phyloP scores from a whole-genome alignment of 495 filamentous ascomycete species.

The Lophiotrema nucula region DNA sequence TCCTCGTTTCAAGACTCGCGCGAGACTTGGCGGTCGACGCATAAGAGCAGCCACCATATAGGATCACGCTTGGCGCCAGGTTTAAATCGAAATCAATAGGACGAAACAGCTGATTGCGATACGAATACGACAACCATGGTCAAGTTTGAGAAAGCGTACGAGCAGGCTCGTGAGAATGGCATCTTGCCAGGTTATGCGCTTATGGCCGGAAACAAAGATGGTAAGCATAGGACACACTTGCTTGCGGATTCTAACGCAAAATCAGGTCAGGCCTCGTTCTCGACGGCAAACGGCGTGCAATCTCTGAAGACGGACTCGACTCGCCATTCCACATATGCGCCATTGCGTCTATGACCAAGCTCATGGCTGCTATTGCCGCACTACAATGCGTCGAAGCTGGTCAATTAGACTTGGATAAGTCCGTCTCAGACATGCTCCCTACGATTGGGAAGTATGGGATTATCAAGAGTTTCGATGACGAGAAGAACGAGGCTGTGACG shows the following conservation, averaged over 20 bases:
- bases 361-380: conserved; percentile 15
- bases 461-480: conserved; percentile 33
- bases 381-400: conserved; percentile 22
- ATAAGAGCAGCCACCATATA: too few relatives aligned
- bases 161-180: neutral
- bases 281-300: too few relatives aligned
- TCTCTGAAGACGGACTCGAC: too few relatives aligned
- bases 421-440: conserved; percentile 21
- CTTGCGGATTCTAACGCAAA: too few relatives aligned
- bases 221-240: too few relatives aligned
- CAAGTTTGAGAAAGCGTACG: neutral
- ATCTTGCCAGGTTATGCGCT: neutral
- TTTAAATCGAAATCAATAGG: too few relatives aligned
- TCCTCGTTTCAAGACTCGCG: too few relatives aligned
- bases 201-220: neutral
- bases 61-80: too few relatives aligned
- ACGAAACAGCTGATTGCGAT: too few relatives aligned
- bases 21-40: too few relatives aligned
- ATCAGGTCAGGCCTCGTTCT: too few relatives aligned
- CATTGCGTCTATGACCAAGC: conserved; percentile 24
- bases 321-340: too few relatives aligned
- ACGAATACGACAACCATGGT: neutral
- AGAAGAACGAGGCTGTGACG: conserved; percentile 11
- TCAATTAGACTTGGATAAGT: conserved; percentile 6
- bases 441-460: conserved; percentile 34